phyloP scores from a whole-genome alignment of 768 basidiomycete genomes.

The Leucogyrophana mollusca region DNA sequence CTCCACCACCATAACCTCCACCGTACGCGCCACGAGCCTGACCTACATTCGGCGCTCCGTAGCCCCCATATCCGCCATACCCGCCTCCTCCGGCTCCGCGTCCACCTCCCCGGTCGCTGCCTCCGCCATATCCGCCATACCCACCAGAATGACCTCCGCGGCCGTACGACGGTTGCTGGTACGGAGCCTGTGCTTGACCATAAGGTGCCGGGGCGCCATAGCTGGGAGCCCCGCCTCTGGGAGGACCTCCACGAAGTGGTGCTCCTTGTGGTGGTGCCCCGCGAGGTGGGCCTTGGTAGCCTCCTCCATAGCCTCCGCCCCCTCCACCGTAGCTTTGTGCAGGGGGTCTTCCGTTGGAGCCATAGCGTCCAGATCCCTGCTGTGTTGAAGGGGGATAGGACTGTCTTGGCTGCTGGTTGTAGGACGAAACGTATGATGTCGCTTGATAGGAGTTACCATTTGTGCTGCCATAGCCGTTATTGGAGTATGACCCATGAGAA shows the following conservation, averaged over 20 bases:
- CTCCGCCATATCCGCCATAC: conserved; percentile 15
- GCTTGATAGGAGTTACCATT: conserved; percentile 17
- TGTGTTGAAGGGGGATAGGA: conserved; percentile 17
- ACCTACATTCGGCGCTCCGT: conserved; percentile 19
- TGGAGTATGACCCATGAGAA: conserved; percentile 13
- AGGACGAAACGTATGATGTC: conserved; percentile 12
- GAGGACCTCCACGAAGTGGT: conserved; percentile 5
- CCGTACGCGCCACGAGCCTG: conserved; percentile 20
- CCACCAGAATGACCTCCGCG: conserved; percentile 25
- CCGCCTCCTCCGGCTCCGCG: conserved; percentile 22
- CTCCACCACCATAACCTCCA: conserved; percentile 21
- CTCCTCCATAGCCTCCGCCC: conserved; percentile 25
- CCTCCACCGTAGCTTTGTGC: conserved; percentile 30
- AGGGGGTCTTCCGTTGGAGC: conserved; percentile 30
- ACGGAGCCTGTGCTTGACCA: conserved; percentile 14
- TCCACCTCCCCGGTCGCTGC: conserved; percentile 33
- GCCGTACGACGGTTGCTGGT: conserved; percentile 19
- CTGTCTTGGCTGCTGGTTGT: conserved; percentile 17
- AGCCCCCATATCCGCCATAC: conserved; percentile 41
- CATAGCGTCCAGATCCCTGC: conserved; percentile 29
- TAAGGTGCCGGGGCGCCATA: conserved; percentile 19
- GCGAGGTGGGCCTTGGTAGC: conserved; percentile 17
- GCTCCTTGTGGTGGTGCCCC: conserved; percentile 18
- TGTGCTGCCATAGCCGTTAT: conserved; percentile 12
- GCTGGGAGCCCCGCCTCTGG: conserved; percentile 17